Evolutionary conservation across 352 stramenopile species (phyloP).

Genomic region (Phytophthora boehmeriae): DNA sequence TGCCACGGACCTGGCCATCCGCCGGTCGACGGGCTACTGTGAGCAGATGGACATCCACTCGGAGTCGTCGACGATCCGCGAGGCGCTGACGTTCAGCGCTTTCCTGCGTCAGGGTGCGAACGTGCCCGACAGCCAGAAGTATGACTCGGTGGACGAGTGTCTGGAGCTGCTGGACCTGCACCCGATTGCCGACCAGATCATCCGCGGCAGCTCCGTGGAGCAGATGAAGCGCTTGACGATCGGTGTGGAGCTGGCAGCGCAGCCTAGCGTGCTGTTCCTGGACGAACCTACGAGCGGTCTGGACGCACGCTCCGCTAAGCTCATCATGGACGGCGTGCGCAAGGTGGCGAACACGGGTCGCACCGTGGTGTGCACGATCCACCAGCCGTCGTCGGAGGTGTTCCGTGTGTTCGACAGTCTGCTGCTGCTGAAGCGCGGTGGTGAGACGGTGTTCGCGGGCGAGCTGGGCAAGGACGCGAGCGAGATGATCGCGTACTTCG

Average conservation of each 20-base stretch:
- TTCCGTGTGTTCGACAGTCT: conserved; percentile 34
- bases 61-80: conserved; percentile 80
- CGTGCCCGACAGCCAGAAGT: conserved; percentile 16
- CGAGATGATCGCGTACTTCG: conserved; percentile 25
- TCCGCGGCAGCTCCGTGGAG: conserved; percentile 30
- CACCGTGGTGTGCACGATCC: conserved; percentile 87
- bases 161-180: conserved; percentile 21
- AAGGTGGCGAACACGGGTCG: conserved; percentile 61
- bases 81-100: conserved; percentile 76
- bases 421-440: conserved; percentile 6
- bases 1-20: conserved; percentile 40
- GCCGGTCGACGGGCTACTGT: conserved; percentile 40
- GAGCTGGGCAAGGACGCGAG: conserved; percentile 36
- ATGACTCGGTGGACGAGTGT: conserved; percentile 26
- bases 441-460: conserved; percentile 27
- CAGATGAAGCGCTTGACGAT: conserved; percentile 47
- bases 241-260: conserved; percentile 65
- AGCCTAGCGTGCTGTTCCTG: conserved; percentile 72
- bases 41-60: conserved; percentile 83
- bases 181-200: conserved; percentile 31
- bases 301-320: conserved; percentile 71
- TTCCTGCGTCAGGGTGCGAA: conserved; percentile 44
- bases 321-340: conserved; percentile 76
- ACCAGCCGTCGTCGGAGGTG: conserved; percentile 81
- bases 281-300: conserved; percentile 74